Conservation (phyloP, 192 early-diverging fungal species). For the Coemansia sp. region DNA sequence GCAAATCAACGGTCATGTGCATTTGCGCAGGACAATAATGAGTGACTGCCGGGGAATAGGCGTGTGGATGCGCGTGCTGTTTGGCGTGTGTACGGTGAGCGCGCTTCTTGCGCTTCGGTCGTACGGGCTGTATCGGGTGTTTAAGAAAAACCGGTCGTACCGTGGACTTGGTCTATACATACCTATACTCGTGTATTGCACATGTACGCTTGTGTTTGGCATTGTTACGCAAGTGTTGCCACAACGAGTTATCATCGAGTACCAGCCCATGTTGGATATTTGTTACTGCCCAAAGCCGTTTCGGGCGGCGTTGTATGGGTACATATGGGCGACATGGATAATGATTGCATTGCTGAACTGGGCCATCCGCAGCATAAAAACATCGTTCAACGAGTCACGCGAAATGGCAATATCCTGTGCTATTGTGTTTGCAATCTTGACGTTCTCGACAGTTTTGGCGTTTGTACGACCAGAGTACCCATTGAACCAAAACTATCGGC, state of each 20-base stretch:
- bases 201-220: constrained; percentile 27
- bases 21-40: constrained; percentile 15
- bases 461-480: constrained; percentile 30
- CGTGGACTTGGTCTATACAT: constrained; percentile 32
- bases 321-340: constrained; percentile 47
- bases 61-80: constrained; percentile 46
- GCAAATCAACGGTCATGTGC: constrained; percentile 52
- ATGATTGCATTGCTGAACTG: constrained; percentile 35
- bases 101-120: constrained; percentile 39
- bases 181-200: constrained; percentile 30
- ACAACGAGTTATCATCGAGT: constrained; percentile 25
- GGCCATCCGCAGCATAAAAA: constrained; percentile 51
- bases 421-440: constrained; percentile 34
- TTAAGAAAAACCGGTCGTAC: constrained; percentile 27
- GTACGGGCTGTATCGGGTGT: constrained; percentile 43
- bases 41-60: constrained; percentile 39
- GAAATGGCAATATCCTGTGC: constrained; percentile 40
- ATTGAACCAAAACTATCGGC: constrained; percentile 26
- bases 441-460: constrained; percentile 32
- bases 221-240: constrained; percentile 35
- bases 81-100: constrained; percentile 50
- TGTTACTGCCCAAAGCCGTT: constrained; percentile 43
- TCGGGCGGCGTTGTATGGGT: constrained; percentile 23
- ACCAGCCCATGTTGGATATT: constrained; percentile 20
- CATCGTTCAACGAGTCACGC: constrained; percentile 51